phyloP scores from a whole-genome alignment of 208 protist genomes.

The Trypanosoma cruzi region DNA sequence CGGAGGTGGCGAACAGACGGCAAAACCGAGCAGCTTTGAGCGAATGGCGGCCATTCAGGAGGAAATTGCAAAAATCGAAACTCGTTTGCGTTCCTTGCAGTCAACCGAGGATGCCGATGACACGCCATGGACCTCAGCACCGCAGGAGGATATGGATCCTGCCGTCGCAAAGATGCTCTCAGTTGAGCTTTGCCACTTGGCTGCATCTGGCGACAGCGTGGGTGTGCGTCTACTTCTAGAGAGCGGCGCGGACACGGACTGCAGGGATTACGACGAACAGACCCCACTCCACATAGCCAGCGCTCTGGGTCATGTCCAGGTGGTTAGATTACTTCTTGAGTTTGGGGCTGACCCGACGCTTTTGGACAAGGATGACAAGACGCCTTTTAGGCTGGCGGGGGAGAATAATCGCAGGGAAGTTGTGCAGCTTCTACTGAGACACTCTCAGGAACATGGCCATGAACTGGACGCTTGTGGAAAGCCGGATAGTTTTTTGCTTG shows the following conservation, averaged over 20 bases:
- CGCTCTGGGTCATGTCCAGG: slow-evolving; percentile 49
- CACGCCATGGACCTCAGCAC: not conserved
- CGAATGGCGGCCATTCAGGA: slow-evolving; percentile 79
- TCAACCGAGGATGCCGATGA: not conserved
- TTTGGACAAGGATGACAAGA: slow-evolving; percentile 66
- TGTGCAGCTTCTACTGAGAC: slow-evolving; percentile 41
- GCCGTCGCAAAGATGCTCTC: slow-evolving; percentile 71
- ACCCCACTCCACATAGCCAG: slow-evolving; percentile 85
- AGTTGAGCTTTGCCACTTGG: slow-evolving; percentile 80
- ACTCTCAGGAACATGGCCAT: slow-evolving; percentile 16
- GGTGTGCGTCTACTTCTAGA: slow-evolving; percentile 72
- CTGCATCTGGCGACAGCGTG: slow-evolving; percentile 61
- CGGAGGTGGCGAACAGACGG: not conserved
- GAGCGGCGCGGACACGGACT: slow-evolving; percentile 77
- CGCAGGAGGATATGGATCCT: slow-evolving; percentile 47
- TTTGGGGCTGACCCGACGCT: slow-evolving; percentile 60
- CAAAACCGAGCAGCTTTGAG: slow-evolving; percentile 63
- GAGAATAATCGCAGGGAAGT: slow-evolving; percentile 59
- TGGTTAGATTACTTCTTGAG: slow-evolving; percentile 67
- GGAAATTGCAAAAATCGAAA: slow-evolving; percentile 71
- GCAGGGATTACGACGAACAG: slow-evolving; percentile 76
- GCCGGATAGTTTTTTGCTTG: slow-evolving; percentile 15
- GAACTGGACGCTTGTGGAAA: slow-evolving; percentile 24
- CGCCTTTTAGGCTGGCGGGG: slow-evolving; percentile 59
- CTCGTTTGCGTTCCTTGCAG: slow-evolving; percentile 39